Evolutionary conservation across 2,329 filamentous ascomycete genomes (phyloP), one percentile per base, ranked within the genome.

Genomic region (Aurifilum marmelostoma): DNA sequence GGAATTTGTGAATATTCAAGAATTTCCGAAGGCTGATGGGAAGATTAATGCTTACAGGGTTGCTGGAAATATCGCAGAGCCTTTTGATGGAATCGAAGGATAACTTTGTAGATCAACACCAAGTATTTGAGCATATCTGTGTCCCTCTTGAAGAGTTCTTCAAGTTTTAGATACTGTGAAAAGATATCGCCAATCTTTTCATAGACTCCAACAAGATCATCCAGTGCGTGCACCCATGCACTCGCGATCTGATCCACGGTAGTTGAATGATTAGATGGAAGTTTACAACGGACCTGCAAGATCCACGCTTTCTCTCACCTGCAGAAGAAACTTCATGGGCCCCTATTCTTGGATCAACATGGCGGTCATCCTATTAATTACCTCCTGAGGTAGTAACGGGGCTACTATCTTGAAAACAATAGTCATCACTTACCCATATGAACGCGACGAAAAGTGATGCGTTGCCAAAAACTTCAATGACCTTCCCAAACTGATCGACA

Each of bases 21-120:
- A 47, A 32, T 34, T 4, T 50, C 7, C 39, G 8, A 5, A 2
- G 8, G 8, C 12, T 7, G 6, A 3, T 0, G 18, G 8, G 8
- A 34, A 34, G 8, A 18, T 3, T 12, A 0, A 5, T n/a, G 65
- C 37, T 1, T 59, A 64, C 66, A n/a, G 4, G 50, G 61, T n/a
- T 65, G 61, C 39, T 63, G 50, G 50, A 65, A 68, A 47, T 63
- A 65, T n/a, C 34, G 52, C 50, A 68, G 29, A 7, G 66, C 66
- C 11, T 58, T 21, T 65, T 60, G 16, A 56, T 68, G 66, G 6
- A 68, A 68, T 18, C 43, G 29, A 5, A 68, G 21, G 2, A 68
- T 14, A 18, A 65, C 66, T 14, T 68, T 63, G 2, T 68, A 68
- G 12, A 65, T 43, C 4, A 64, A 39, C 0, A 41, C 50, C 47